Conservation (phyloP, 2,329 filamentous ascomycete species). For the Ophiosphaerella korrae region DNA sequence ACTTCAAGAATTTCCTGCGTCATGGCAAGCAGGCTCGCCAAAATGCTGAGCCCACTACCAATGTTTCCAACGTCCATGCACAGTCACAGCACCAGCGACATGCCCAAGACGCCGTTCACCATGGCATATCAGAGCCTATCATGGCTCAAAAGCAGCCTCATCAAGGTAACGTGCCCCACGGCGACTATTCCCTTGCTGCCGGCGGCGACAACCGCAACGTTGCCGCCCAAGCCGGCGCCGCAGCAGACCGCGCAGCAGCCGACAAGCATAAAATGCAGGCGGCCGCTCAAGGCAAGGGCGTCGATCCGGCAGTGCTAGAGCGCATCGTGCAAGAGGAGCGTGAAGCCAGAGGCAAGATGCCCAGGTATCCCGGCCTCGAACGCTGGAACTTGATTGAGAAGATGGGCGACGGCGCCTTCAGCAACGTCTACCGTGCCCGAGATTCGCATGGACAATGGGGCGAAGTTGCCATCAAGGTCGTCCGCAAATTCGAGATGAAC, state of each 20-base stretch:
- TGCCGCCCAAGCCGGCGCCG: constrained; percentile 69
- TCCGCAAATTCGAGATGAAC: constrained; percentile 99
- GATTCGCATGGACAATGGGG: constrained; percentile 73
- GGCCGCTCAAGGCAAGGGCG: constrained; percentile 52
- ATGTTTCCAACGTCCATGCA: constrained; percentile 68
- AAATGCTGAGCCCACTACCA: constrained; percentile 66
- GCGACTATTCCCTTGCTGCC: constrained; percentile 67
- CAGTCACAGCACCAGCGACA: constrained; percentile 61
- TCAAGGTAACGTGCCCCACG: constrained; percentile 55
- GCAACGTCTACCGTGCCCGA: constrained; percentile 91
- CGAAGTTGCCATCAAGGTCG: constrained; percentile 96
- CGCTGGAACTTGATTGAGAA: constrained; percentile 88
- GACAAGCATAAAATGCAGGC: constrained; percentile 64
- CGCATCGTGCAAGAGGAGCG: constrained; percentile 91
- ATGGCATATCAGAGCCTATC: constrained; percentile 61
- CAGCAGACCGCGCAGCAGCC: constrained; percentile 66
- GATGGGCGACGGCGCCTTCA: constrained; percentile 99
- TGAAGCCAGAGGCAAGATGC: constrained; percentile 81
- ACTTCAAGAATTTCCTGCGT: constrained; percentile 96
- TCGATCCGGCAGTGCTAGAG: constrained; percentile 72
- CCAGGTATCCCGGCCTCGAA: constrained; percentile 82
- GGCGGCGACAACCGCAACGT: constrained; percentile 67
- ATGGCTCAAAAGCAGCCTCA: constrained; percentile 62
- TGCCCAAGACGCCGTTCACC: constrained; percentile 56
- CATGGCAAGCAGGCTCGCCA: constrained; percentile 94